Percentiles rank a stretch among this genome's conserved stretches.
These are phyloP conservation scores for Malbranchea cinnamomea DNA, from an alignment of 2,329 filamentous ascomycete genomes.

Conservation along the genomic window DNA sequence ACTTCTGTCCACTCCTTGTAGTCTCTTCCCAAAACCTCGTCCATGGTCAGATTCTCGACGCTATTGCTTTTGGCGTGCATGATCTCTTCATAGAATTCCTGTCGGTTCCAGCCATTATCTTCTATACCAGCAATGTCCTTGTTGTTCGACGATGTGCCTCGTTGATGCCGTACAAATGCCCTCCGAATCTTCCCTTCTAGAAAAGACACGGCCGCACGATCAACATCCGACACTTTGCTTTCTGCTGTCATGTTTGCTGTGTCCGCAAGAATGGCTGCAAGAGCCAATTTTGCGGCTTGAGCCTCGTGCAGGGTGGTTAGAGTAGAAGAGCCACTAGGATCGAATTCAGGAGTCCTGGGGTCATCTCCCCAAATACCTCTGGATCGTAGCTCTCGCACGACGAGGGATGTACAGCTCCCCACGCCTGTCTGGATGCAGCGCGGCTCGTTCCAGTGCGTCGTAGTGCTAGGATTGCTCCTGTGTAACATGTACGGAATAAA, in stretches of 20 bases:
- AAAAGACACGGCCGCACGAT: slow-evolving; percentile 35
- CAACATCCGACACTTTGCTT: slow-evolving; percentile 32
- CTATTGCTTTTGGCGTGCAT: slow-evolving; percentile 40
- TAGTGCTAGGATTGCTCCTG: slow-evolving; percentile 1
- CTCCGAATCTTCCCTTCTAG: slow-evolving; percentile 37
- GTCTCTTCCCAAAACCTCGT: slow-evolving; percentile 45
- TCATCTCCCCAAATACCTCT: slow-evolving; percentile 26
- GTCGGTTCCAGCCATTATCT: slow-evolving; percentile 28
- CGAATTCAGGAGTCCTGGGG: slow-evolving; percentile 19
- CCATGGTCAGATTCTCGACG: slow-evolving; percentile 35
- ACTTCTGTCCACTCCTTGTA: slow-evolving; percentile 47
- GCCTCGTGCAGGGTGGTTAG: slow-evolving; percentile 19
- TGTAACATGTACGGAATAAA: slow-evolving; percentile 28
- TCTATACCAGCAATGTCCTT: background rate
- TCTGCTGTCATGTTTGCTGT: slow-evolving; percentile 30
- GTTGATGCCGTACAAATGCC: slow-evolving; percentile 11
- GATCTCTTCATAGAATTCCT: slow-evolving; percentile 37
- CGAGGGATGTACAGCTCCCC: slow-evolving; percentile 45
- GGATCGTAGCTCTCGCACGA: slow-evolving; percentile 36
- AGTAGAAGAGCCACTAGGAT: too few relatives aligned
- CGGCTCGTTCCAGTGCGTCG: slow-evolving; percentile 28
- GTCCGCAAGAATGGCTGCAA: slow-evolving; percentile 30
- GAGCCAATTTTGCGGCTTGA: slow-evolving; percentile 24
- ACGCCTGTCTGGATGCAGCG: slow-evolving; percentile 37
- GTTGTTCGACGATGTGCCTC: background rate